Base-by-base conservation (phyloP, 83 land plant species). In the Picea abies region DNA sequence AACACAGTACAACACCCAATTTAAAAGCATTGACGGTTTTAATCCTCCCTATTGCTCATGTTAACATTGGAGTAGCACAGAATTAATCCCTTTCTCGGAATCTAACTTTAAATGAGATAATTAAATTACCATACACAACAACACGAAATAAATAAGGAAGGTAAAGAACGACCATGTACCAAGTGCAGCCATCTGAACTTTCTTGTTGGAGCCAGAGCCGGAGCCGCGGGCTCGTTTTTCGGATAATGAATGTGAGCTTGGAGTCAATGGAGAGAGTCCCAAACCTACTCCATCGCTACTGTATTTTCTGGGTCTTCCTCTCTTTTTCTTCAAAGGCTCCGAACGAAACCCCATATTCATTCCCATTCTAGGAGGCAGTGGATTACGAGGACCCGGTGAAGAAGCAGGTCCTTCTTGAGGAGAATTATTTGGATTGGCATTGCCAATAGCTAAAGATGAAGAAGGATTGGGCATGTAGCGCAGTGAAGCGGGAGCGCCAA, bases 151-250 rank as follows among this genome's bases (percentile, higher is more conserved):
- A 32, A 67, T 6, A 0, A 10, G 32, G 19, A 0, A 16, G 32
- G 20, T 16, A 35, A 35, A 41, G 73, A 44, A 16, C 19, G 17
- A 35, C 6, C 35, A 32, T 20, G 39, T 69, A 69, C 73, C 73
- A 20, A 69, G 73, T 17, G 73, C 73, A 32, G 73, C n/a, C 73
- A 69, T 35, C 19, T 69, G 73, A 69, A 41, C 44, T 69, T 69
- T 69, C 44, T 69, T 41, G 73, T 69, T 69, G 19, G n/a, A 35
- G 3, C 19, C 17, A 16, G 73, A 67, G 32, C 70, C 19, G 8
- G 8, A 41, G 5, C 32, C 9, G 39, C 41, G n/a, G 3, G 8
- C 14, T 52, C 56, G 56, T 52, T 52, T 52, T 52, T 52, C 56
- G 56, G 56, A 52, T 52, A 10, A 10, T 1, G 56, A 52, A 12